Conservation (phyloP, 371 early-diverging fungal genomes). For the Mortierella sp. region DNA sequence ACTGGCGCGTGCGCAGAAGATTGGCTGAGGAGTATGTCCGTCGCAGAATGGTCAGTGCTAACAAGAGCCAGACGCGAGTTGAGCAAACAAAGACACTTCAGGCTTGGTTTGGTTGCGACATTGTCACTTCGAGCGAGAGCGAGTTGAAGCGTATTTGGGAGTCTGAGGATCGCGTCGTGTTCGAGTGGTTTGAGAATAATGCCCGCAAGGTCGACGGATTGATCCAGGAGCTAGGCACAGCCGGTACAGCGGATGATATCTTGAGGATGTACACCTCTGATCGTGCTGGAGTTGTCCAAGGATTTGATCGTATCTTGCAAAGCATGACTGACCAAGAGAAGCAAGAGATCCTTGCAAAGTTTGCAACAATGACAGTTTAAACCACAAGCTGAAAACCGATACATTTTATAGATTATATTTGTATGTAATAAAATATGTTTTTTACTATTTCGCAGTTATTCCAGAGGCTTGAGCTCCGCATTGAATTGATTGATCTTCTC, state of each 20-base stretch:
- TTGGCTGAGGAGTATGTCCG: constrained; percentile 80
- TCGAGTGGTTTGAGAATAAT: constrained; percentile 76
- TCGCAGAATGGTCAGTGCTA: constrained; percentile 64
- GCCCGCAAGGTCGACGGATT: constrained; percentile 62
- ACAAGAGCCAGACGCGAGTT: constrained; percentile 61
- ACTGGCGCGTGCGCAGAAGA: constrained; percentile 92
- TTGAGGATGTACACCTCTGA: constrained; percentile 45
- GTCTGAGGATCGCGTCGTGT: constrained; percentile 66
- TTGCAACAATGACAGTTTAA: constrained; percentile 40
- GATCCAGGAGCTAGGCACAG: constrained; percentile 59
- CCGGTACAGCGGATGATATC: constrained; percentile 51
- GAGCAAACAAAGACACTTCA: constrained; percentile 62
- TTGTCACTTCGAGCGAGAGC: constrained; percentile 41
- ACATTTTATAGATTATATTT: constrained; percentile 7
- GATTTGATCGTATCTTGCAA: constrained; percentile 54
- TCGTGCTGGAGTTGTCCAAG: constrained; percentile 56
- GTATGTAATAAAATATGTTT: not conserved
- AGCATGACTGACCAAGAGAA: constrained; percentile 51
- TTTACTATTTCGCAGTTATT: constrained; percentile 9
- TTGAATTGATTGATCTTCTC: constrained; percentile 53
- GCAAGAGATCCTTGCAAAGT: constrained; percentile 49
- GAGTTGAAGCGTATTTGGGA: constrained; percentile 61
- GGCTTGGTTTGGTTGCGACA: constrained; percentile 71
- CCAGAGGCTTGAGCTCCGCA: constrained; percentile 53
- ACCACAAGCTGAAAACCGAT: not conserved